phyloP scores from a whole-genome alignment of 2,329 filamentous ascomycete species.

The Penicillium sumatraense region DNA sequence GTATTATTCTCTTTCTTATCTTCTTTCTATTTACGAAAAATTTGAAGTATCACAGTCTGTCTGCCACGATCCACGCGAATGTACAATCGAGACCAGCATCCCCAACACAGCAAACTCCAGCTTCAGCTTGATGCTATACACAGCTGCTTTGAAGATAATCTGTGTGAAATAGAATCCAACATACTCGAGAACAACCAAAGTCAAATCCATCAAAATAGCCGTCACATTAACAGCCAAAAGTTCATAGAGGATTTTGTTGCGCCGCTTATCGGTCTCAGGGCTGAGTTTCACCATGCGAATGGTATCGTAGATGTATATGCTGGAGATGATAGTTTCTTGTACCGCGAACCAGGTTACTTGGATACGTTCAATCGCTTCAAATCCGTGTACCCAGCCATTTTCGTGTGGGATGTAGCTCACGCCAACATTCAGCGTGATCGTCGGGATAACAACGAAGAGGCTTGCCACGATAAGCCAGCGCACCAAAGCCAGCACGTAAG shows the following conservation, averaged over 20 bases:
- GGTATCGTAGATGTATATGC: conserved; percentile 55
- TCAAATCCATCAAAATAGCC: conserved; percentile 49
- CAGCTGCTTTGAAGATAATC: conserved; percentile 37
- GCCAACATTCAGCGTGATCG: conserved; percentile 8
- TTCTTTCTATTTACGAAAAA: conserved; percentile 1
- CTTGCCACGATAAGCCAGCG: conserved; percentile 58
- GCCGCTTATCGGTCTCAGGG: conserved; percentile 11
- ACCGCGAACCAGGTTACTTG: conserved; percentile 17
- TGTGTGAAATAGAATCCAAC: conserved; percentile 41
- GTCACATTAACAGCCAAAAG: conserved; percentile 48
- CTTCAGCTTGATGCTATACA: conserved; percentile 47
- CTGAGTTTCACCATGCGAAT: conserved; percentile 41
- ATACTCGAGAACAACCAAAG: conserved; percentile 42
- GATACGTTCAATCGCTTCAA: conserved; percentile 5
- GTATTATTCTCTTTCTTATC: not conserved
- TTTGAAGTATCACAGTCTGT: conserved; percentile 8
- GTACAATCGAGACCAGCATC: conserved; percentile 37
- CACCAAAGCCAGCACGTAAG: conserved; percentile 47
- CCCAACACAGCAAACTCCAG: conserved; percentile 60
- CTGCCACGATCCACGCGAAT: conserved; percentile 5
- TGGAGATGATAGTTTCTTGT: conserved; percentile 14
- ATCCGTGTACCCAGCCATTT: conserved; percentile 26
- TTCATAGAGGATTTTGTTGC: conserved; percentile 41
- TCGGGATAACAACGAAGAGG: conserved; percentile 11
- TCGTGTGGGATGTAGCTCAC: conserved; percentile 4